phyloP scores from a whole-genome alignment of 345 rosid genomes.

The Gossypium turneri region DNA sequence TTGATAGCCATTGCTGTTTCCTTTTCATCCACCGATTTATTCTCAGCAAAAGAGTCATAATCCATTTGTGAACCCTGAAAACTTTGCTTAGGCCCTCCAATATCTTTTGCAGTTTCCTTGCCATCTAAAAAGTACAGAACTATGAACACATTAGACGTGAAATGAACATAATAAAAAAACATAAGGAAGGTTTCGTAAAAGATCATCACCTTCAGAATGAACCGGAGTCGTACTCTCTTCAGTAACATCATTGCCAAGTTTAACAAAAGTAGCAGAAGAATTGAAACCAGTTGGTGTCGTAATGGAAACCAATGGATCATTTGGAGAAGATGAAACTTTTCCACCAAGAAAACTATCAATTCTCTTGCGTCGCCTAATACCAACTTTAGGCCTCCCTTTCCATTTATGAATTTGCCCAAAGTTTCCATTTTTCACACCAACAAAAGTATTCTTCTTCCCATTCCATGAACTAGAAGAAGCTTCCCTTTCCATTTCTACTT shows the following conservation, averaged over 20 bases:
- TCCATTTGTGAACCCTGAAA: conserved; percentile 26
- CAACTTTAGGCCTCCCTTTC: conserved; percentile 27
- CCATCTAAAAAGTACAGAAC: conserved; percentile 30
- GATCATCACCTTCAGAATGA: conserved; percentile 22
- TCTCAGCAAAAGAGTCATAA: conserved; percentile 22
- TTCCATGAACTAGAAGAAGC: conserved; percentile 23
- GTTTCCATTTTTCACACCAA: conserved; percentile 29
- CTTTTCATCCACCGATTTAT: conserved; percentile 21
- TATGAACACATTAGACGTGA: conserved; percentile 22
- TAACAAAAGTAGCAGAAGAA: conserved; percentile 29
- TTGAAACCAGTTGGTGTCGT: background rate
- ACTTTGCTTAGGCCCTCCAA: conserved; percentile 14
- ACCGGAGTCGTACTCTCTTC: conserved; percentile 16
- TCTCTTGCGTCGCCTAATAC: conserved; percentile 41
- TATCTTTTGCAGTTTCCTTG: conserved; percentile 27
- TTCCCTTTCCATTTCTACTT: conserved; percentile 25
- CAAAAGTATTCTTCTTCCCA: conserved; percentile 1
- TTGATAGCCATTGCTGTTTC: conserved; percentile 21
- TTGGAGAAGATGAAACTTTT: conserved; percentile 28
- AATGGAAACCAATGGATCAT: conserved; percentile 24
- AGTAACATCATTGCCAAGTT: conserved; percentile 18
- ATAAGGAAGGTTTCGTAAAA: background rate
- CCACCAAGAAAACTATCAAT: conserved; percentile 15
- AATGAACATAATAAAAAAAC: background rate
- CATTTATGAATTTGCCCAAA: conserved; percentile 21